These are phyloP conservation scores for Collariella sp. DNA, from an alignment of 495 filamentous ascomycete species.

Conservation along the genomic window DNA sequence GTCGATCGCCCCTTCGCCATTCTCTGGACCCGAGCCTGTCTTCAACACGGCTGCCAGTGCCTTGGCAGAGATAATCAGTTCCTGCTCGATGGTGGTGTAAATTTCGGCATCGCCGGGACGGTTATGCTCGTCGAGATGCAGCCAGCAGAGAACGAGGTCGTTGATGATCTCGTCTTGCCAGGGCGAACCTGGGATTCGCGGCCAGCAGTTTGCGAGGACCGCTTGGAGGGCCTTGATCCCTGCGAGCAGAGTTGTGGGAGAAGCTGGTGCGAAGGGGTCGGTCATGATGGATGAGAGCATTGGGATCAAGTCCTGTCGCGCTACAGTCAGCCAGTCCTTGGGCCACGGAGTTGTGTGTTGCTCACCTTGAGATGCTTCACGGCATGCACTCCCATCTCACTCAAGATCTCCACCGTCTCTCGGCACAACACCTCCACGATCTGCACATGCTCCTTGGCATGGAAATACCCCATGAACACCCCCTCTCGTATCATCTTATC, in stretches of 20 bases:
- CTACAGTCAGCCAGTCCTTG: constrained; percentile 7
- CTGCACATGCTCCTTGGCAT: constrained; percentile 41
- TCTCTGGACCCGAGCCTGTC: constrained; percentile 18
- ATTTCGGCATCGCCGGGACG: constrained; percentile 11
- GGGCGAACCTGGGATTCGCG: constrained; percentile 47
- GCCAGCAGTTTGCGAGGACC: constrained; percentile 64
- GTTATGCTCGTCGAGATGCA: constrained; percentile 45
- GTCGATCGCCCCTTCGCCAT: constrained; percentile 5
- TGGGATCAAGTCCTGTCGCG: constrained; percentile 52
- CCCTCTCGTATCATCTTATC: constrained; percentile 50
- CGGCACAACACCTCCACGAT: constrained; percentile 52
- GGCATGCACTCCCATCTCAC: constrained; percentile 55
- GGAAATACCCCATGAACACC: constrained; percentile 45
- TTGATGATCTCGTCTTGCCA: constrained; percentile 64
- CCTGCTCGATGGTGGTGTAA: constrained; percentile 29
- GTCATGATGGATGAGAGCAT: constrained; percentile 55
- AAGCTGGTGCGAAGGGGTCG: constrained; percentile 59
- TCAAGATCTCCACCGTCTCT: constrained; percentile 45
- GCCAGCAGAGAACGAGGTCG: constrained; percentile 58
- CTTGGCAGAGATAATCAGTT: constrained; percentile 35
- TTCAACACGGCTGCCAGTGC: constrained; percentile 27
- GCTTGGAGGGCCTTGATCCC: constrained; percentile 47
- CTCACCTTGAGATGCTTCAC: constrained; percentile 65
- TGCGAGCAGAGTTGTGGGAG: constrained; percentile 45
- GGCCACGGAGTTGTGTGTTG: neutral